Base-by-base conservation (phyloP, 2,329 filamentous ascomycete species). In the Aschersonia sp. region DNA sequence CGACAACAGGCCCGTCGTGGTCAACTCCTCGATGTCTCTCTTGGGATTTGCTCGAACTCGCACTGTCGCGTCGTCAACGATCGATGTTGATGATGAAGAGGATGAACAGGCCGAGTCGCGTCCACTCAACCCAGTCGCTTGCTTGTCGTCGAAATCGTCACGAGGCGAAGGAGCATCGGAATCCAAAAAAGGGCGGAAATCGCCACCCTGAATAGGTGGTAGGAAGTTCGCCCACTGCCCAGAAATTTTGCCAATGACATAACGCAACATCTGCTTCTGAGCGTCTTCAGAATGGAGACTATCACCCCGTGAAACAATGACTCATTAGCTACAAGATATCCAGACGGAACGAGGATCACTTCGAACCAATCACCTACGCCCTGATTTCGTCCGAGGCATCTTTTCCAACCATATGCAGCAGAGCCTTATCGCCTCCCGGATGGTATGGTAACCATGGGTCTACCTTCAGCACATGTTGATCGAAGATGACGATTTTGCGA, bases 361-460 rank as follows among this genome's bases (percentile, higher is more conserved):
- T 31, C 11, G 44, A 7, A 11, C 32, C 31, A 42, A 40, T 46
- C 30, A 44, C 83, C 46, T 75, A 96, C 87, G 83, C 86, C 63
- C 83, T 87, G 52, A 97, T 82, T 66, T 97, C 92, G 63, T 96
- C 89, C 9, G 90, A 96, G 46, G 87, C 90, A 77, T 95, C 88
- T 66, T 84, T 79, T 52, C 88, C 88, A 51, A 97, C 78, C 87
- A 96, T 92, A 61, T 98, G 92, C 61, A 79, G 71, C 54, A 98
- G 94, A 47, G 90, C 78, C 66, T 88, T 92, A 57, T 90, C 82
- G 56, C 92, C 92, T 49, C 92, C 92, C 10, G 92, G 92, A 59
- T 97, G 92, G 59, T 85, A 96, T 47, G 79, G 79, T 46, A 94
- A 69, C 87, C 88, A 98, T 40, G 83, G 75, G 63, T 97, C 90